These are phyloP conservation scores for Solanum hybrid DNA, from an alignment of 305 asterid genomes.

Conservation along the genomic window DNA sequence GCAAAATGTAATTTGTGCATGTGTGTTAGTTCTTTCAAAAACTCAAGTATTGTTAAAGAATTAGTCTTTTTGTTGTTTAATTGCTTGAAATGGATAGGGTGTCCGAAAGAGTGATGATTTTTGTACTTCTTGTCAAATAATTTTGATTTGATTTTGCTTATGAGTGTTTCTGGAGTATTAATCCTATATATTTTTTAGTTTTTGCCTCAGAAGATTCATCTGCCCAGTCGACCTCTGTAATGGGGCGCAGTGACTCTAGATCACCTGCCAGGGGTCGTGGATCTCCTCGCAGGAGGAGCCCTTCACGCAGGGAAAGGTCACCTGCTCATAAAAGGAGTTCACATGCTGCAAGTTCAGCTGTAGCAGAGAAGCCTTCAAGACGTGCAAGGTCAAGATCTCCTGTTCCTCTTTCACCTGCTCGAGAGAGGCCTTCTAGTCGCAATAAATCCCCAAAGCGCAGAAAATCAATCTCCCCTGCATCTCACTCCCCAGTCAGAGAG, in stretches of 20 bases:
- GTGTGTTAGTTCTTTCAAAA: not conserved
- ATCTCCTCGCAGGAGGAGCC: conserved; percentile 55
- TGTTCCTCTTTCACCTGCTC: conserved; percentile 35
- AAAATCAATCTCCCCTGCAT: conserved; percentile 34
- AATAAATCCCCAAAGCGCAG: conserved; percentile 38
- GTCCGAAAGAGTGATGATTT: not conserved
- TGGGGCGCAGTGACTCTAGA: conserved; percentile 57
- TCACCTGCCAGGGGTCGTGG: conserved; percentile 54
- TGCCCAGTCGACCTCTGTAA: conserved; percentile 9
- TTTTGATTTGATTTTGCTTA: not conserved
- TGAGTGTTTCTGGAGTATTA: not conserved
- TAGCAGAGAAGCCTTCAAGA: conserved; percentile 31
- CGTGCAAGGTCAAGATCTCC: conserved; percentile 58
- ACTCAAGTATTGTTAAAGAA: not conserved
- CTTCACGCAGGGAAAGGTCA: conserved; percentile 55
- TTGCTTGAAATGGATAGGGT: not conserved
- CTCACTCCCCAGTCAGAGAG: conserved; percentile 43
- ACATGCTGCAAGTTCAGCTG: conserved; percentile 12
- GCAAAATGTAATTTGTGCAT: not conserved
- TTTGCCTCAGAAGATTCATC: not conserved
- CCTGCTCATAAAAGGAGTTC: conserved; percentile 50
- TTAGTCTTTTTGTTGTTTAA: not conserved
- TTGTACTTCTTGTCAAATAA: not conserved
- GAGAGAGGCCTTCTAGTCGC: conserved; percentile 41
- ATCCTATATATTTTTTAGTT: not conserved